Evolutionary conservation across 139 green algal genomes (phyloP), one percentile per base, ranked within the genome.

Genomic region (Auxenochlorella pyrenoidosa): DNA sequence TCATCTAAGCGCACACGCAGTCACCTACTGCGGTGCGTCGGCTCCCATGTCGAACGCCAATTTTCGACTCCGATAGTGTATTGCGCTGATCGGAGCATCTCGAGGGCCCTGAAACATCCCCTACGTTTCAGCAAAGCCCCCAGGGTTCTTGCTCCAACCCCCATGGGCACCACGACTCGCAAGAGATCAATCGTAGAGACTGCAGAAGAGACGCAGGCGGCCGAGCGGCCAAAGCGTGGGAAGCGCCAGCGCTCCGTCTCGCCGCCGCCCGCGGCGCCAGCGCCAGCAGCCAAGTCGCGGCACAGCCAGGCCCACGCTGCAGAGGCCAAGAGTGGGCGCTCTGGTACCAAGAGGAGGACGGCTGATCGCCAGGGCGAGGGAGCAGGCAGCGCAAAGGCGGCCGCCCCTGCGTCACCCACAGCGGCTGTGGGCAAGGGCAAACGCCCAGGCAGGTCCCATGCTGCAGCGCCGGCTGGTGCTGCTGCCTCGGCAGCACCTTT

Each of bases 401-500:
- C 73, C 73, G 36, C 22, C 22, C 12, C 43, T 40, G 24, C 28
- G 6, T 34, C 70, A 4, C 16, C 36, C 0, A 32, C 21, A 0
- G 38, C 36, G 15, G 72, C 72, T 22, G 34, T 18, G 3, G 34
- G 44, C 30, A 26, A 82, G 76, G 43, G 21, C 21, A 47, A 12
- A 54, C 8, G 47, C 47, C 47, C 8, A 10, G 47, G 47, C 47
- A 10, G 47, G 47, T 6, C 47, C 47, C 47, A 54, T 0, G 54
- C 21, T 28, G 54, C 83, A 36, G 65, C 30, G 32, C 30, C 32
- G 5, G 38, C 44, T 5, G 71, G 72, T 66, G 38, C n/a, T 2
- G n/a, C n/a, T 40, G 54, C 54, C 15, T 63, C 40, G 51, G 26
- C 59, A 36, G 68, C 70, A 10, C 41, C 40, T 71, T 65, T 92